Evolutionary conservation across 306 rosid genomes (phyloP).

Genomic region (Dicorynia guianensis): DNA sequence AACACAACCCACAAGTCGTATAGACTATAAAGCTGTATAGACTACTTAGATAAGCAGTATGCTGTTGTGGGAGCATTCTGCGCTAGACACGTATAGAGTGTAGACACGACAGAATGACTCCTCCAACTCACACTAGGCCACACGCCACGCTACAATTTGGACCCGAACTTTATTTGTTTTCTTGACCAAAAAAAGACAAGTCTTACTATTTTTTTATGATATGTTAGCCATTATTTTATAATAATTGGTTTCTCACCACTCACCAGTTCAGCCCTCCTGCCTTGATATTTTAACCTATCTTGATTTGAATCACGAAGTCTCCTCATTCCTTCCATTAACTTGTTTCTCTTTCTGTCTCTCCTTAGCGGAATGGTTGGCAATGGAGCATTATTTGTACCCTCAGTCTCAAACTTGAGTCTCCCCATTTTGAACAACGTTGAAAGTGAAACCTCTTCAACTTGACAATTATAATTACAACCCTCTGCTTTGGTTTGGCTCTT

Average conservation of each 20-base stretch:
- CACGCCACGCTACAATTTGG: constrained; percentile 31
- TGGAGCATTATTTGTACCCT: constrained; percentile 40
- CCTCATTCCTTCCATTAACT: constrained; percentile 50
- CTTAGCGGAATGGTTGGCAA: background rate
- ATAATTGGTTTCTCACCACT: constrained; percentile 44
- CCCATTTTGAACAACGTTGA: constrained; percentile 34
- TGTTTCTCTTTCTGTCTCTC: constrained; percentile 18
- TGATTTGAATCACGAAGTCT: constrained; percentile 71
- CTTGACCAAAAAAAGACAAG: background rate
- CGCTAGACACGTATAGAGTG: background rate
- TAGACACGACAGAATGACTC: background rate
- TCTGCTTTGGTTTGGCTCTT: background rate
- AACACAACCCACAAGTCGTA: too few species aligned
- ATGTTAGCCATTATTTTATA: constrained; percentile 32
- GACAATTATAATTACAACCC: background rate
- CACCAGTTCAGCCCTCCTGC: constrained; percentile 31
- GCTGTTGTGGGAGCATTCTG: constrained; percentile 1
- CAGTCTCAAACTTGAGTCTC: background rate
- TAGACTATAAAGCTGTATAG: too few species aligned
- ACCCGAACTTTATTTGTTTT: constrained; percentile 9
- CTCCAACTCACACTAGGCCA: constrained; percentile 2
- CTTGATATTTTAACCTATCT: constrained; percentile 62
- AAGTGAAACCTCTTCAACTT: constrained; percentile 51
- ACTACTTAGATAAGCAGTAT: too few species aligned
- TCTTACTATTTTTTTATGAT: too few species aligned